Evolutionary conservation across 2,329 filamentous ascomycete genomes (phyloP).

Genomic region (Thelonectria discophora): DNA sequence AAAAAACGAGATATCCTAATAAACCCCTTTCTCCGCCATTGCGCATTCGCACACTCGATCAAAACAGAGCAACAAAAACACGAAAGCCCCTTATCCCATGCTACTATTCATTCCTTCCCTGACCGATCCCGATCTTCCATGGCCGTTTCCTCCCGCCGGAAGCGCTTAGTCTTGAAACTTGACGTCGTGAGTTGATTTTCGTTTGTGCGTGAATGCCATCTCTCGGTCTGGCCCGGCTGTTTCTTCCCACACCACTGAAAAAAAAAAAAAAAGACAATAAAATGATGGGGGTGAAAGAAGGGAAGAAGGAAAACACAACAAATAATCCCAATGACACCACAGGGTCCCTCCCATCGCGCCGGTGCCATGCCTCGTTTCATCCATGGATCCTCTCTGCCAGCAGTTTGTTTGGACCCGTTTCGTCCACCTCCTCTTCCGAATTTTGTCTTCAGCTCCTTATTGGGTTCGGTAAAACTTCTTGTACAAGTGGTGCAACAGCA

Average conservation of each 20-base stretch:
- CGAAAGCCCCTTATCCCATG: constrained; percentile 24
- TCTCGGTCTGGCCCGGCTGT: constrained; percentile 25
- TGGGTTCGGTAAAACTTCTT: constrained; percentile 95
- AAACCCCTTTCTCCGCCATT: constrained; percentile 19
- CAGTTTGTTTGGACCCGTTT: background rate
- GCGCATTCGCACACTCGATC: constrained; percentile 6
- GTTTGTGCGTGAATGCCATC: constrained; percentile 32
- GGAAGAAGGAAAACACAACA: background rate
- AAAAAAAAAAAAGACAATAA: background rate
- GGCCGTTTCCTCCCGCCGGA: constrained; percentile 10
- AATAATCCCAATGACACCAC: constrained; percentile 31
- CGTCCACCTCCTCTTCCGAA: background rate
- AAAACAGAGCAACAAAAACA: constrained; percentile 18
- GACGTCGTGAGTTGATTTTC: constrained; percentile 32
- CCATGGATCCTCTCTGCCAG: no score
- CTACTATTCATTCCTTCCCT: constrained; percentile 27
- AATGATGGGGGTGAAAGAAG: background rate
- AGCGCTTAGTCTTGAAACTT: constrained; percentile 19
- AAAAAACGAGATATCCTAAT: constrained; percentile 40
- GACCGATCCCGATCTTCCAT: constrained; percentile 30
- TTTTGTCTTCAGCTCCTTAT: constrained; percentile 45
- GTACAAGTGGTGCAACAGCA: constrained; percentile 95
- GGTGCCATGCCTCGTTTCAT: constrained; percentile 33
- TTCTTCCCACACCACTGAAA: constrained; percentile 21
- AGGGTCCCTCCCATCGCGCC: constrained; percentile 36